Evolutionary conservation across 768 basidiomycete species (phyloP), one percentile per base, ranked within the genome.

Genomic region (Pleurotus eryngii): DNA sequence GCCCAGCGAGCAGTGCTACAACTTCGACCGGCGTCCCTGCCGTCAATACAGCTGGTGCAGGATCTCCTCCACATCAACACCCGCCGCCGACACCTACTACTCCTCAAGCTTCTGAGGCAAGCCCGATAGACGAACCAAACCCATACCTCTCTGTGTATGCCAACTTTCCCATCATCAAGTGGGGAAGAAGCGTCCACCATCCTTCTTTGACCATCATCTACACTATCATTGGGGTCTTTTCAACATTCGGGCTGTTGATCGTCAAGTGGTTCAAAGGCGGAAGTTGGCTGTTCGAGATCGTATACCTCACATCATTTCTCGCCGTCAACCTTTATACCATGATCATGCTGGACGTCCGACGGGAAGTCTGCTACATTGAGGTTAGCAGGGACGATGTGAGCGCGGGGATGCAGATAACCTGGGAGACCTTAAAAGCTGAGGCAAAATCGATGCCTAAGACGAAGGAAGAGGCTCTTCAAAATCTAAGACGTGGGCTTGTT

Each of bases 131-230:
- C 4, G 51, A 39, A 30, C 51, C 51, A 39, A 54, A 54, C 15
- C 51, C 51, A n/a, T 54, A 40, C 39, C 22, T 54, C 12, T 39
- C 51, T 20, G 51, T 54, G 18, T 39, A 54, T n/a, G 51, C 51
- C 20, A 54, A 54, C 18, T 54, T 54, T 8, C 51, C 51, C 17
- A 18, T 54, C 24, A 54, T 54, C 15, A 54, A 54, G 24, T 54
- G 51, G 51, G 51, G 51, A 18, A 17, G 51, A 40, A 54, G 51
- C 51, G 51, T 54, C 39, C 51, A 54, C 22, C 51, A 54, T 15
- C 51, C 51, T n/a, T 54, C 39, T 20, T 9, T 54, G 37, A 54
- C 51, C 20, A 40, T 54, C 39, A 17, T 54, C 12, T 54, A 54
- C 51, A 54, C 51, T 20, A n/a, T 42, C 15, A 54, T 54, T 17